Evolutionary conservation across 2,329 filamentous ascomycete genomes (phyloP).

Genomic region (Apiospora hydei): DNA sequence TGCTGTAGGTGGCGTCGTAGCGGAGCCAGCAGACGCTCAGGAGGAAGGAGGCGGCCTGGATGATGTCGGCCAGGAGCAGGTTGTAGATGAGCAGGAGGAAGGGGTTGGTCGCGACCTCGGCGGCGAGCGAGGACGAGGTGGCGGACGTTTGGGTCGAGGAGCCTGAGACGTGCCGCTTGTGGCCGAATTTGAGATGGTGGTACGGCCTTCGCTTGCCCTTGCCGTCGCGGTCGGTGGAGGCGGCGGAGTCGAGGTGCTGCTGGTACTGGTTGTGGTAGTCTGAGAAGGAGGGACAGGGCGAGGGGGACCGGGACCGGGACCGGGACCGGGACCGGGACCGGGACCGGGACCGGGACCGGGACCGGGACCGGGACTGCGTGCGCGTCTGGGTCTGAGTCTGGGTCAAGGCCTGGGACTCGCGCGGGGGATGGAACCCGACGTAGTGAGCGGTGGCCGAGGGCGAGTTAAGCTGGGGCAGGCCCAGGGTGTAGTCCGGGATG

Average conservation of each 20-base stretch:
- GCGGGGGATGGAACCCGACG: neutral
- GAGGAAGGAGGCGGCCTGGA: constrained; percentile 67
- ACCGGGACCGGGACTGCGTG: neutral
- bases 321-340: neutral
- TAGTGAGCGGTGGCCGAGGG: neutral
- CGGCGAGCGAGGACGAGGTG: neutral
- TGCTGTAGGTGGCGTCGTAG: constrained; percentile 59
- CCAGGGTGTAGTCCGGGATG: constrained; percentile 3
- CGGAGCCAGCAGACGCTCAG: constrained; percentile 65
- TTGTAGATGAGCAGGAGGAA: constrained; percentile 23
- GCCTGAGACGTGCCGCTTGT: neutral
- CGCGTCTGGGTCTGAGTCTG: neutral
- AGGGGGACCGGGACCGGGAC: neutral
- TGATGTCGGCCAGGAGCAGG: constrained; percentile 63
- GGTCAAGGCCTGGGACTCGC: too few species aligned
- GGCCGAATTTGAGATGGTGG: neutral
- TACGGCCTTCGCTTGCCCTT: neutral
- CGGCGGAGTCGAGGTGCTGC: neutral
- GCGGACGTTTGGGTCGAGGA: neutral
- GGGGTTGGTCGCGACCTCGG: constrained; percentile 15
- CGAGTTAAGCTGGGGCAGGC: neutral
- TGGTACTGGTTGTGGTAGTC: constrained; percentile 18
- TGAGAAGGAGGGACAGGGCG: neutral
- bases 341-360: neutral
- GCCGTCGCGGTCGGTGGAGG: neutral